Evolutionary conservation across 441 rosid species (phyloP).

Genomic region (Populus tomentosa): DNA sequence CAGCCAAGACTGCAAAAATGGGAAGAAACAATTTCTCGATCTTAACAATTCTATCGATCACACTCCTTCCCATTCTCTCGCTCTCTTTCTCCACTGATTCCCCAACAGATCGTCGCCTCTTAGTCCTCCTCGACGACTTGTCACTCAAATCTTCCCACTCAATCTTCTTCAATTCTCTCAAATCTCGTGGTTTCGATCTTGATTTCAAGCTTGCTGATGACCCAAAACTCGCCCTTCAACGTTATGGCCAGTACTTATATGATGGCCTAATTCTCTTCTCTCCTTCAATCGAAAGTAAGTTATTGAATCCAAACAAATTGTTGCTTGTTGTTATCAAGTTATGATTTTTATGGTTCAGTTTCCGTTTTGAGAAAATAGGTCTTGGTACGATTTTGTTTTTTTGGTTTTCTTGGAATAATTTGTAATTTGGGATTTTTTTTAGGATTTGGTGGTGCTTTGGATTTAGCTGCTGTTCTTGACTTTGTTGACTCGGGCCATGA

Average conservation of each 20-base stretch:
- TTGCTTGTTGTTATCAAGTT: not conserved
- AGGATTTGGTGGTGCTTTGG: slow-evolving; percentile 73
- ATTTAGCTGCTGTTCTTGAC: slow-evolving; percentile 57
- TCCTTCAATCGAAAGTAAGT: slow-evolving; percentile 71
- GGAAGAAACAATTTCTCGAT: no score
- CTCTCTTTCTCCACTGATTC: no score
- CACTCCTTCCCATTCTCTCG: no score
- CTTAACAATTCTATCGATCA: no score
- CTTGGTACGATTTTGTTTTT: not conserved
- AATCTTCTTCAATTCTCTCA: slow-evolving; percentile 68
- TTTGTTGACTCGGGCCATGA: slow-evolving; percentile 90
- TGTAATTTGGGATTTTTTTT: not conserved
- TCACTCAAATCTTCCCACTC: slow-evolving; percentile 78
- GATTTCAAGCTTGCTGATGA: slow-evolving; percentile 82
- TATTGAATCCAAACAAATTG: slow-evolving; percentile 21
- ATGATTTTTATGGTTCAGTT: not conserved
- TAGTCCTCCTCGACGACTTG: slow-evolving; percentile 74
- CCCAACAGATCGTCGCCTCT: no score
- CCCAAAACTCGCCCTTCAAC: slow-evolving; percentile 63
- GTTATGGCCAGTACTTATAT: slow-evolving; percentile 78
- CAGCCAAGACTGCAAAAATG: slow-evolving; percentile 1
- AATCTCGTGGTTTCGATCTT: slow-evolving; percentile 62
- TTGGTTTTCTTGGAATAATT: not conserved
- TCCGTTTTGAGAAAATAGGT: not conserved
- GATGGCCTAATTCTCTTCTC: slow-evolving; percentile 67